phyloP scores from a whole-genome alignment of 345 rosid genomes.

The Eucalyptus rudis region DNA sequence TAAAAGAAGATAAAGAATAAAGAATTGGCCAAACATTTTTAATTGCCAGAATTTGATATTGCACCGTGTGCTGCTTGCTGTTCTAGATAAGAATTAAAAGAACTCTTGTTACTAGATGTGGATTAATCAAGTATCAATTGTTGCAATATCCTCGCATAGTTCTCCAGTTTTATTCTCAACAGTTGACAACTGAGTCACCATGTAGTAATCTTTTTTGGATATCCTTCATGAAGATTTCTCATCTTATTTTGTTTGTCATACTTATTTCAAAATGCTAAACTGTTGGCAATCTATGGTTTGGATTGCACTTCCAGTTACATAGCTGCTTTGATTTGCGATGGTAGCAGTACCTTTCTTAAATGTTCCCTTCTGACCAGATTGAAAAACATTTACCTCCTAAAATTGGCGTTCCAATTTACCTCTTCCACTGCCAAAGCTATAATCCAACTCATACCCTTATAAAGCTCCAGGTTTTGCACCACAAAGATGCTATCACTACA shows the following conservation, averaged over 20 bases:
- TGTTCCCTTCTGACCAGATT: neutral
- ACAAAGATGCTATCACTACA: neutral
- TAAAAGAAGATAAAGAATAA: neutral
- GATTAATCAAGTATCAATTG: neutral
- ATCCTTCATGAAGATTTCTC: neutral
- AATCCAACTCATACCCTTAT: neutral
- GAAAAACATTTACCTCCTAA: neutral
- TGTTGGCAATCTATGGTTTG: neutral
- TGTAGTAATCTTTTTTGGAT: neutral
- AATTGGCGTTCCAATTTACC: neutral
- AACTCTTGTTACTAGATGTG: neutral
- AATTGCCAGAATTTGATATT: neutral
- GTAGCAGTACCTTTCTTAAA: neutral
- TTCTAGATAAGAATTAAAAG: neutral
- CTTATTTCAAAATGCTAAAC: neutral
- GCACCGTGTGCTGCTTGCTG: neutral
- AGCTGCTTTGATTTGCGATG: neutral
- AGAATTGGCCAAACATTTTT: neutral
- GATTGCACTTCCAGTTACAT: neutral
- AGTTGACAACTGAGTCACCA: neutral
- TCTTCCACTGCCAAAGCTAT: neutral
- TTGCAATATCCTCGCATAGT: neutral
- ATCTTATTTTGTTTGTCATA: neutral
- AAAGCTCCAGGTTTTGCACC: neutral
- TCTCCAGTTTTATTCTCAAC: neutral